Evolutionary conservation across 2,329 filamentous ascomycete genomes (phyloP), one percentile per base, ranked within the genome.

Genomic region (Neophaeococcomyces mojaviensis): DNA sequence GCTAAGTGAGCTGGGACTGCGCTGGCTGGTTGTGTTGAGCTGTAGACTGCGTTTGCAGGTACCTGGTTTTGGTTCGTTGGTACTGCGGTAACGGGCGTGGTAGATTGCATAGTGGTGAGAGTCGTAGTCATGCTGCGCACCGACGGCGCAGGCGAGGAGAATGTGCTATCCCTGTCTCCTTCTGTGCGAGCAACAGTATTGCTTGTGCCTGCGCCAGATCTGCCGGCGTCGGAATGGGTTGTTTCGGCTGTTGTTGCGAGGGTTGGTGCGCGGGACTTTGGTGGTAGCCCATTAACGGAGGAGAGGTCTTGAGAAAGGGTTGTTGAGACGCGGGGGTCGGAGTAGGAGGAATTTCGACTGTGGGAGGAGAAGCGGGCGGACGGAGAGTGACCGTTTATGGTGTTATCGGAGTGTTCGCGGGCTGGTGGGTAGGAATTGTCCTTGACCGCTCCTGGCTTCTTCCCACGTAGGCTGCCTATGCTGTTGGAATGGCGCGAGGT

Each of bases 391-490:
- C 74, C 77, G 47, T 70, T 71, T 4, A 32, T 10, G 13, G n/a
- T 33, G 19, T 28, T 28, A 10, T 28, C 24, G 24, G 24, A 28
- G 24, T 28, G 24, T 5, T 28, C 24, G 24, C 85, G 86, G 2
- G 88, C 94, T 58, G 90, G 77, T 7, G 86, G 86, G 61, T 96
- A 96, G n/a, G 89, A 89, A 61, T 90, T 90, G 72, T 95, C 94
- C 64, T 84, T 82, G 59, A 81, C 79, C 41, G 72, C 69, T 15
- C 68, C 63, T 39, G 72, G 74, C 66, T 83, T 86, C 66, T 83
- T 85, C 15, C 32, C 18, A 5, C 37, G 37, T 26, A 26, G 9
- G 13, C 20, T 19, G 13, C 20, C 16, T 13, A 42, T 16, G 9
- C 20, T 16, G 13, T 5, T 37, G 3, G 43, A 31, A n/a, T 39